A percentile compares a stretch with the other conserved stretches of the same genome.
Evolutionary conservation across 2,329 filamentous ascomycete species (phyloP).

Genomic region (Lizonia empirigonia): DNA sequence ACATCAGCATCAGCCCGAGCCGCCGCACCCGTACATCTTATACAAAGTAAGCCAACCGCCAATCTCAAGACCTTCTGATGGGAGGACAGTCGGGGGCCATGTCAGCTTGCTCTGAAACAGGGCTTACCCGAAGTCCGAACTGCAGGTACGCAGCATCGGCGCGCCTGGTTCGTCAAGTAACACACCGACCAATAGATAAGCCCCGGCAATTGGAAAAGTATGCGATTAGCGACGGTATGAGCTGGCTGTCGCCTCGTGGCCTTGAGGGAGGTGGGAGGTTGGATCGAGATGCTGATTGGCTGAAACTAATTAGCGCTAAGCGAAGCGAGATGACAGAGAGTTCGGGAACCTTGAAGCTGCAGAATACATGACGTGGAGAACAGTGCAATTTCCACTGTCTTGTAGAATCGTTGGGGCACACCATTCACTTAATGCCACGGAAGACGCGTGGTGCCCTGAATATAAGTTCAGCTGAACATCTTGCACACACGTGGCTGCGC

Average conservation of each 20-base stretch:
- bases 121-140: constrained; percentile 17
- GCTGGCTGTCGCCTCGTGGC: constrained; percentile 17
- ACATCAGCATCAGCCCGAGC: not conserved
- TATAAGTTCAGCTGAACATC: not conserved
- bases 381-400: constrained; percentile 10
- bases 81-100: constrained; percentile 1
- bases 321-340: constrained; percentile 1
- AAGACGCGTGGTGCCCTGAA: not conserved
- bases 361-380: constrained; percentile 14
- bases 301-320: constrained; percentile 10
- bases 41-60: not conserved
- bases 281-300: constrained; percentile 10
- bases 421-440: constrained; percentile 7
- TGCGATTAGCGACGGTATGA: constrained; percentile 4
- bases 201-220: constrained; percentile 1
- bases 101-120: constrained; percentile 13
- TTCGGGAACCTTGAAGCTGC: constrained; percentile 10
- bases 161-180: constrained; percentile 12
- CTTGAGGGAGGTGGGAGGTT: constrained; percentile 1
- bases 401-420: not conserved
- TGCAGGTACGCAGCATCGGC: constrained; percentile 15
- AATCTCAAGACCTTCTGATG: constrained; percentile 1
- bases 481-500: not conserved
- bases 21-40: constrained; percentile 1
- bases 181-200: constrained; percentile 12